phyloP scores from a whole-genome alignment of 192 early-diverging fungal genomes.

The Mortierella hygrophila region DNA sequence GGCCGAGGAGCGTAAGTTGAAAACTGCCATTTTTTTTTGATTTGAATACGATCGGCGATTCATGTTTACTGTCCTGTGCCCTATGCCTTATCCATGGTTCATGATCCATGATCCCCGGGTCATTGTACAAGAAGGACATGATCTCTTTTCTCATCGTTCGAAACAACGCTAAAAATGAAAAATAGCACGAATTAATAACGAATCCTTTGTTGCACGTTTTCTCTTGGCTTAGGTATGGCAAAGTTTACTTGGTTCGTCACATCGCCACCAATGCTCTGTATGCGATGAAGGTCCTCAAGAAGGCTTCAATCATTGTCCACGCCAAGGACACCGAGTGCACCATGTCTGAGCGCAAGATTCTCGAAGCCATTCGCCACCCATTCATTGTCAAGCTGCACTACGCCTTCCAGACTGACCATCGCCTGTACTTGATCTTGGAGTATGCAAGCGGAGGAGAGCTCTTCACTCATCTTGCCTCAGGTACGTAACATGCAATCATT shows the following conservation, averaged over 20 bases:
- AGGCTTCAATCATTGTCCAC: constrained; percentile 88
- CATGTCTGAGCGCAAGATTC: constrained; percentile 88
- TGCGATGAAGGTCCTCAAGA: constrained; percentile 96
- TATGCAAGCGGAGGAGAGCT: constrained; percentile 95
- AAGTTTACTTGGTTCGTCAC: constrained; percentile 87
- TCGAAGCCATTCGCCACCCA: constrained; percentile 88
- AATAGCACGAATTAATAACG: constrained; percentile 23
- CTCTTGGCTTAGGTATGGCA: constrained; percentile 72
- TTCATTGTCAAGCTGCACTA: constrained; percentile 95
- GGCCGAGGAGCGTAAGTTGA: constrained; percentile 67
- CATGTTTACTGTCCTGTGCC: background rate
- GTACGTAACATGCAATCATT: constrained; percentile 53
- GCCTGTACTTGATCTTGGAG: constrained; percentile 90
- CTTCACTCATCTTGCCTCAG: constrained; percentile 86
- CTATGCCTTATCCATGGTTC: background rate
- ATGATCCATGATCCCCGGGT: background rate
- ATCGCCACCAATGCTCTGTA: constrained; percentile 69
- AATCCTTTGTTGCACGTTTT: background rate
- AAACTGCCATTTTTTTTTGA: background rate
- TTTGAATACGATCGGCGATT: background rate
- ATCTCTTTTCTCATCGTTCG: background rate
- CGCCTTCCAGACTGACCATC: constrained; percentile 91
- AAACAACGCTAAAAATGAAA: background rate
- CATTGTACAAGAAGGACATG: background rate
- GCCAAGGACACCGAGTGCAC: constrained; percentile 86